Percentiles rank a stretch among this genome's conserved stretches.
These are phyloP conservation scores for Phialemonium atrogriseum DNA, from an alignment of 2,329 filamentous ascomycete genomes.

Conservation along the genomic window DNA sequence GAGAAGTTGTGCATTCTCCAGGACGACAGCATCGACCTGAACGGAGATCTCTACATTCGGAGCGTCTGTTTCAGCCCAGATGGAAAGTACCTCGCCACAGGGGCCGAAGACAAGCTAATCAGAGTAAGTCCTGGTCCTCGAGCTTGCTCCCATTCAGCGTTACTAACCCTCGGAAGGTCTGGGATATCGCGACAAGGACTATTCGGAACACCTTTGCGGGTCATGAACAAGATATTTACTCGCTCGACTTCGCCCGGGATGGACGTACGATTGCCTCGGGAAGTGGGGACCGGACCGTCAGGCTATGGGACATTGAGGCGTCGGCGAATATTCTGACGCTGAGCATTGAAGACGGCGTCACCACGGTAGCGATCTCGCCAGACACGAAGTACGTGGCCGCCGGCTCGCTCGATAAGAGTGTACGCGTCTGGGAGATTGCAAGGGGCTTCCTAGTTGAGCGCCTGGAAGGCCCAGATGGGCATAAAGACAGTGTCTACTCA, in stretches of 20 bases:
- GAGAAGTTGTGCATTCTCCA: constrained; percentile 84
- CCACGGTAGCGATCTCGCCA: constrained; percentile 93
- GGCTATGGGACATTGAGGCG: constrained; percentile 90
- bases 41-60: constrained; percentile 90
- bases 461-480: constrained; percentile 84
- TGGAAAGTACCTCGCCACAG: constrained; percentile 86
- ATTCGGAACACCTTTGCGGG: constrained; percentile 94
- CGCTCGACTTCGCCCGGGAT: constrained; percentile 87
- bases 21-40: constrained; percentile 78
- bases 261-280: constrained; percentile 92
- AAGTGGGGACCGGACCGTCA: constrained; percentile 87
- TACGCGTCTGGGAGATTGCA: constrained; percentile 90
- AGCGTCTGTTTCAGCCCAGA: constrained; percentile 99
- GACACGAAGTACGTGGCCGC: constrained; percentile 92
- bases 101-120: constrained; percentile 96
- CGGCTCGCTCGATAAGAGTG: constrained; percentile 93
- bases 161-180: constrained; percentile 55
- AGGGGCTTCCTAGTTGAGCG: constrained; percentile 82
- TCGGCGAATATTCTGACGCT: constrained; percentile 76
- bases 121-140: constrained; percentile 50
- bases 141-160: constrained; percentile 6
- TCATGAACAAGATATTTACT: constrained; percentile 98
- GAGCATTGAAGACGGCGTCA: constrained; percentile 93
- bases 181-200: constrained; percentile 77
- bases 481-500: constrained; percentile 94